Evolutionary conservation across 169 alveolate genomes (phyloP).

Genomic region (Perkinsus olseni): DNA sequence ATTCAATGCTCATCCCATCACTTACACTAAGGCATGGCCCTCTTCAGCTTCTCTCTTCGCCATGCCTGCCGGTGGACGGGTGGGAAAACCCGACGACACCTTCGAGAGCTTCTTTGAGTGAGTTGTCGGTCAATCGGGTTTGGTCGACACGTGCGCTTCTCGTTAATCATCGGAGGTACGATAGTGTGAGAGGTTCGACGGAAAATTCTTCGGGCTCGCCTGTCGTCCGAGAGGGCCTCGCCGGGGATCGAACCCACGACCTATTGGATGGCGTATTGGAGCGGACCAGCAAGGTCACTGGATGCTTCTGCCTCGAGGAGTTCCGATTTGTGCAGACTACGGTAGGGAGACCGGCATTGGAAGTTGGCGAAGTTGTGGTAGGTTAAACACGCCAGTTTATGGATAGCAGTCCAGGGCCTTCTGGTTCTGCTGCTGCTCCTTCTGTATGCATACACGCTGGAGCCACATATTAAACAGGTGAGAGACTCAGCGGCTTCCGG

Average conservation of each 20-base stretch:
- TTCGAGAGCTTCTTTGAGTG: too few species aligned
- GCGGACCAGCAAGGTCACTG: neutral
- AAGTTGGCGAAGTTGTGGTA: neutral
- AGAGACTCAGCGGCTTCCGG: too few species aligned
- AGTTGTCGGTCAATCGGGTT: too few species aligned
- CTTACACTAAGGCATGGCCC: too few species aligned
- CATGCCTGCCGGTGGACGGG: too few species aligned
- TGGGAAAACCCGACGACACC: too few species aligned
- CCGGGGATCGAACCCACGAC: neutral
- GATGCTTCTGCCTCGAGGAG: neutral
- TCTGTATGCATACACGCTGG: neutral
- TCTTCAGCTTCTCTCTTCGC: too few species aligned
- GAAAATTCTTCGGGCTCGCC: neutral
- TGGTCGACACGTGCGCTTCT: too few species aligned
- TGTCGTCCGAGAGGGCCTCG: neutral
- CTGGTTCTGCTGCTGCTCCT: neutral
- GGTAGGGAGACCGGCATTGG: neutral
- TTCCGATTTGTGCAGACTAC: neutral
- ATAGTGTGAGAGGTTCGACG: neutral
- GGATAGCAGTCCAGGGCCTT: neutral
- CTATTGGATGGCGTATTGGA: neutral
- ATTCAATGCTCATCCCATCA: too few species aligned
- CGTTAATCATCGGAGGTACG: too few species aligned
- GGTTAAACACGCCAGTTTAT: neutral
- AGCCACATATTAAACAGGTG: neutral